Percentiles rank a stretch among this genome's conserved stretches.
Conservation (phyloP, 768 basidiomycete genomes). For the Suillus subaureus region DNA sequence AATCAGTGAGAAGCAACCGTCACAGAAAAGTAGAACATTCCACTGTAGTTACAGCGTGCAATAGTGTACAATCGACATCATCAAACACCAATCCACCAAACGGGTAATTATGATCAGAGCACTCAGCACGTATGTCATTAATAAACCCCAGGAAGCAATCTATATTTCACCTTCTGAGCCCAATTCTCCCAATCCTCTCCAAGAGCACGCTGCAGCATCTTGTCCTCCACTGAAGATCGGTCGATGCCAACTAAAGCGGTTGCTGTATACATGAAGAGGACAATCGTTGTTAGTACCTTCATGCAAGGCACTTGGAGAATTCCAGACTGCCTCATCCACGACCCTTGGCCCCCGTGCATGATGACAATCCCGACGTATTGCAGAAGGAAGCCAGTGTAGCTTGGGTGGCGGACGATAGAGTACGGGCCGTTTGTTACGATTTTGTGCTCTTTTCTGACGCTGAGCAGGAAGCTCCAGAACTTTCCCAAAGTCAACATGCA, state of each 20-base stretch:
- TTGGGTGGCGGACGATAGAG: not conserved
- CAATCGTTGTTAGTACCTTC: too few species aligned
- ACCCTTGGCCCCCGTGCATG: not conserved
- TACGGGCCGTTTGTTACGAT: not conserved
- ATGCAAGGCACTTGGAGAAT: not conserved
- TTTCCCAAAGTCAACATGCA: not conserved
- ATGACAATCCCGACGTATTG: not conserved
- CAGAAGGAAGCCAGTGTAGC: not conserved
- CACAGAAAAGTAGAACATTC: too few species aligned
- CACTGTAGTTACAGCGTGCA: too few species aligned
- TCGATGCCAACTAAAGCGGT: not conserved
- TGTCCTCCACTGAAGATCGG: not conserved
- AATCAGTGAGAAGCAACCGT: too few species aligned
- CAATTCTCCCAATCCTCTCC: not conserved
- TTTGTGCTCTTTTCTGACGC: not conserved
- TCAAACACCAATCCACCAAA: not conserved
- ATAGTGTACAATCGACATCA: too few species aligned
- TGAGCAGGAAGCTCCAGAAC: not conserved
- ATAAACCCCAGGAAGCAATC: not conserved
- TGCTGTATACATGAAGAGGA: not conserved
- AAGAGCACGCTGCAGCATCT: not conserved
- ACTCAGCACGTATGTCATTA: not conserved
- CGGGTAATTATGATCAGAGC: not conserved
- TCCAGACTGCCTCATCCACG: not conserved
- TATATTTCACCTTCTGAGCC: not conserved